Evolutionary conservation across 495 filamentous ascomycete genomes (phyloP).

Genomic region (Annulohypoxylon maeteangense): DNA sequence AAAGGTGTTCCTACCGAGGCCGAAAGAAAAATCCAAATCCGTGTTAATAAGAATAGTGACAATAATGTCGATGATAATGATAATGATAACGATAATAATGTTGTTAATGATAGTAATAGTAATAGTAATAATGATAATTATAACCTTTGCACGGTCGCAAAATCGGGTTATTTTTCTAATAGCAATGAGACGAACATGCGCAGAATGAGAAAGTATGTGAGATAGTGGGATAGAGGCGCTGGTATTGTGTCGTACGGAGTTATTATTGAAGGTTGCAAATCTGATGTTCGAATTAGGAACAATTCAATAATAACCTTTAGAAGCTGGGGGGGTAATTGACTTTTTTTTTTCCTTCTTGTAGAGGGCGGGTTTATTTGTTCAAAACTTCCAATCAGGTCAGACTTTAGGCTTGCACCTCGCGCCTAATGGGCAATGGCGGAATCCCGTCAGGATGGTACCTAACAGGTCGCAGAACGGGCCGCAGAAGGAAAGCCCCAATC

Average conservation of each 20-base stretch:
- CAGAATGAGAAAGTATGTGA: conserved; percentile 3
- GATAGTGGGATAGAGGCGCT: neutral
- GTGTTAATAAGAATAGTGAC: neutral
- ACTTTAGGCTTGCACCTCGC: conserved; percentile 42
- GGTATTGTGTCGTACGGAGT: conserved; percentile 30
- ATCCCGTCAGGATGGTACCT: conserved; percentile 44
- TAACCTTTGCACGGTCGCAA: conserved; percentile 25
- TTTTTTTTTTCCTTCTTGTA: conserved; percentile 16
- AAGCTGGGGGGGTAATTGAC: conserved; percentile 15
- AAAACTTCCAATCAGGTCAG: conserved; percentile 34
- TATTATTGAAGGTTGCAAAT: conserved; percentile 30
- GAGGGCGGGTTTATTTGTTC: conserved; percentile 22
- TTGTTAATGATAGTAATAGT: neutral
- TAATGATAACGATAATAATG: neutral
- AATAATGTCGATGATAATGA: neutral
- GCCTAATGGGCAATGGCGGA: conserved; percentile 45
- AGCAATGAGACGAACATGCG: neutral
- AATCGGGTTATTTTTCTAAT: neutral
- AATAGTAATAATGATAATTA: neutral
- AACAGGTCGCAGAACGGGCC: conserved; percentile 45
- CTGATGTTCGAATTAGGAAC: conserved; percentile 34
- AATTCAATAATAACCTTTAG: conserved; percentile 24
- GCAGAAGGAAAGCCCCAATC: conserved; percentile 41
- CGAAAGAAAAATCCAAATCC: conserved; percentile 2
- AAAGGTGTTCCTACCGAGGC: conserved; percentile 6